phyloP scores from a whole-genome alignment of 176 grass and related monocot species.

The Phyllostachys edulis region DNA sequence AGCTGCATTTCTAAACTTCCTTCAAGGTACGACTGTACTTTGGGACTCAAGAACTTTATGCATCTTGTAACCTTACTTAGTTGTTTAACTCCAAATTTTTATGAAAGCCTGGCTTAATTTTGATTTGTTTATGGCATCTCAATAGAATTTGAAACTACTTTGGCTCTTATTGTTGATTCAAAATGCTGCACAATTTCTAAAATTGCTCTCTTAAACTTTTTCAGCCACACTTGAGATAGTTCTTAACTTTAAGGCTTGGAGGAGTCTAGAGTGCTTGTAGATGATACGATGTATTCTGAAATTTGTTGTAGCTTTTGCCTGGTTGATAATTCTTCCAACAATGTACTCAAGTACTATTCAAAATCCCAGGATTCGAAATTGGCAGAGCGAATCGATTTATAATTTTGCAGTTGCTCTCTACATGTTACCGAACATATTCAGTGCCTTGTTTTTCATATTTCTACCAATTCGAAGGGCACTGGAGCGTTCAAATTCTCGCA shows the following conservation, averaged over 20 bases:
- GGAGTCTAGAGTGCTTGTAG: conserved; percentile 63
- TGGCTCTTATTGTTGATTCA: neutral
- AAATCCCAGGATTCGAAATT: conserved; percentile 76
- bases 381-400: conserved; percentile 67
- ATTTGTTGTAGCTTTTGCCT: conserved; percentile 77
- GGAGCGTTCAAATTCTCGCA: conserved; percentile 66
- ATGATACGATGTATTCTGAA: conserved; percentile 77
- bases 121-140: neutral
- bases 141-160: conserved; percentile 2
- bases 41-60: neutral
- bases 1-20: conserved; percentile 88
- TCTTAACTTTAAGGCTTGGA: conserved; percentile 92
- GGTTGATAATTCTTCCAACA: conserved; percentile 81
- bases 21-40: conserved; percentile 61
- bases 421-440: conserved; percentile 86
- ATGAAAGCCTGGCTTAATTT: neutral
- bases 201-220: conserved; percentile 20
- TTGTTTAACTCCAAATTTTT: neutral
- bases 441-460: conserved; percentile 86
- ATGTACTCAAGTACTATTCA: conserved; percentile 71
- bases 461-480: conserved; percentile 52
- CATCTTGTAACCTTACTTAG: neutral
- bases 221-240: conserved; percentile 80
- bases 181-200: conserved; percentile 23
- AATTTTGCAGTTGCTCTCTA: conserved; percentile 86